phyloP scores from a whole-genome alignment of 2,329 filamentous ascomycete species.

The Graphilbum ipis-grandicollis region DNA sequence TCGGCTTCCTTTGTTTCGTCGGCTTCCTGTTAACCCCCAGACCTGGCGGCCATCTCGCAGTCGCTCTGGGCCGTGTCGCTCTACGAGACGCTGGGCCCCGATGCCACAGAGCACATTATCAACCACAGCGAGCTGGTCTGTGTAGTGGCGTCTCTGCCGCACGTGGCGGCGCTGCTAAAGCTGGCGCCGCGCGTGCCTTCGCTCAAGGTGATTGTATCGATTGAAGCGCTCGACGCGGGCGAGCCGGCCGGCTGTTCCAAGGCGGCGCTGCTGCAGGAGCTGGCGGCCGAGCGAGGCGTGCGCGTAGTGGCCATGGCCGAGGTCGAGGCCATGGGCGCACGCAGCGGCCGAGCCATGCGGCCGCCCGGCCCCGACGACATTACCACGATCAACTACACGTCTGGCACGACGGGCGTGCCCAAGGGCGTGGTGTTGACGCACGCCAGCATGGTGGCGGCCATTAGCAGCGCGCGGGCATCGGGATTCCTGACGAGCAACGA shows the following conservation, averaged over 20 bases:
- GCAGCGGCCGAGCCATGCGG: conserved; percentile 51
- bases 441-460: conserved; percentile 58
- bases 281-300: conserved; percentile 60
- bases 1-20: too few relatives aligned
- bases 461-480: conserved; percentile 41
- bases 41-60: conserved; percentile 76
- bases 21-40: conserved; percentile 32
- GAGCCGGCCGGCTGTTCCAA: conserved; percentile 68
- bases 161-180: conserved; percentile 68
- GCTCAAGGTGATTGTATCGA: conserved; percentile 73
- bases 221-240: conserved; percentile 68
- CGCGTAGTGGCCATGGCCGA: conserved; percentile 62
- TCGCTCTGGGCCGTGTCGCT: conserved; percentile 80
- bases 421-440: conserved; percentile 79
- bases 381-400: conserved; percentile 84
- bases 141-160: conserved; percentile 62
- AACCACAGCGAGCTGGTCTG: conserved; percentile 67
- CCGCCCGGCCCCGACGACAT: conserved; percentile 59
- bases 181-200: conserved; percentile 57
- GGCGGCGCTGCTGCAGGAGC: conserved; percentile 53
- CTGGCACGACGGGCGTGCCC: conserved; percentile 65
- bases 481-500: conserved; percentile 35
- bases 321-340: conserved; percentile 65
- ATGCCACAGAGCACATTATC: conserved; percentile 88
- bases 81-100: conserved; percentile 87